phyloP scores from a whole-genome alignment of 202 grass and related monocot species.

The Carex arenaria region DNA sequence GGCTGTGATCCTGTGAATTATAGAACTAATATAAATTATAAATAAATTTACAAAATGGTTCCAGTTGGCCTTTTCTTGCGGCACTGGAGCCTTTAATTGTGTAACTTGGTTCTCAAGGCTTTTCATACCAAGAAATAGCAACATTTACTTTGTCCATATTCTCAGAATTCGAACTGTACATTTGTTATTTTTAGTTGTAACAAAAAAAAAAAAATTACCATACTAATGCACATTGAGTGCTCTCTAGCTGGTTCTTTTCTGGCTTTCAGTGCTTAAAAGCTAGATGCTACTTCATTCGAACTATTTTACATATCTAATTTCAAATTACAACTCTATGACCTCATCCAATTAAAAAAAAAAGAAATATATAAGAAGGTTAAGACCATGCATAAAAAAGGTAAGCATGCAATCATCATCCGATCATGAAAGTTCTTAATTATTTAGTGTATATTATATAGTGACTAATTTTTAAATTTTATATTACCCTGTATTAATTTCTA shows the following conservation, averaged over 20 bases:
- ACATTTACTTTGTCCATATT: background rate
- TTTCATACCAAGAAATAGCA: background rate
- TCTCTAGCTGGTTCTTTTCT: background rate
- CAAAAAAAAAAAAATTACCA: background rate
- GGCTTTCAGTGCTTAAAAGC: background rate
- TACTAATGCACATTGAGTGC: background rate
- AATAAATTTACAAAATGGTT: background rate
- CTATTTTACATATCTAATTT: background rate
- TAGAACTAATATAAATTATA: background rate
- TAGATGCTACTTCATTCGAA: background rate
- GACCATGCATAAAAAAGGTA: background rate
- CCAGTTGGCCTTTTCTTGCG: background rate
- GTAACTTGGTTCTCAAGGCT: background rate
- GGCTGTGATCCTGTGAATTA: background rate
- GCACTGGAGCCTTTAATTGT: background rate
- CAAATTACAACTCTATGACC: background rate
- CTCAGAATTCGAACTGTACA: background rate
- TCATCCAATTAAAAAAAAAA: background rate
- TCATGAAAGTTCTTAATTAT: background rate
- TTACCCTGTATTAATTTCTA: background rate
- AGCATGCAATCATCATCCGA: background rate
- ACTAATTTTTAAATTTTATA: background rate
- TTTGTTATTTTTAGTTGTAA: background rate
- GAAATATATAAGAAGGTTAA: background rate
- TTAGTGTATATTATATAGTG: background rate